phyloP scores from a whole-genome alignment of 495 filamentous ascomycete genomes.

The Neurospora pannonica region DNA sequence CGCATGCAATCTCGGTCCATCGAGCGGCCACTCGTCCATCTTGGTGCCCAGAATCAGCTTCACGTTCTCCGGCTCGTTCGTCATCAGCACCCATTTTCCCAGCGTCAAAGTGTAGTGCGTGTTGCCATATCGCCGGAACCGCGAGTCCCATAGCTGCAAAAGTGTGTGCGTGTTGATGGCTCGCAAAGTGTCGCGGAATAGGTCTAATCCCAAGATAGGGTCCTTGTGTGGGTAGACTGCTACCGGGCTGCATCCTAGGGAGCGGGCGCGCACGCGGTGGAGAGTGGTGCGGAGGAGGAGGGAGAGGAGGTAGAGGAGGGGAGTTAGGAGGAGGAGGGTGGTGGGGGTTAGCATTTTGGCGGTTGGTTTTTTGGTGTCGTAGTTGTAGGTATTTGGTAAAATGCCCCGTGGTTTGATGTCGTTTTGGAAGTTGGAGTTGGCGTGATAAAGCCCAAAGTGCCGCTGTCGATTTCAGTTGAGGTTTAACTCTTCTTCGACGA shows the following conservation, averaged over 20 bases:
- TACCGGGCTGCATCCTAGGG: slow-evolving; percentile 10
- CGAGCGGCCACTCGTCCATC: slow-evolving; percentile 50
- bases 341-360: background rate
- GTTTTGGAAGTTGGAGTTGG: background rate
- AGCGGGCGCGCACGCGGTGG: slow-evolving; percentile 1
- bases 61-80: slow-evolving; percentile 65
- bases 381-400: background rate
- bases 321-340: background rate
- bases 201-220: slow-evolving; percentile 34
- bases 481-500: background rate
- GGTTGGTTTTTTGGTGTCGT: background rate
- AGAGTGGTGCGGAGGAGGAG: slow-evolving; percentile 1
- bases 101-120: slow-evolving; percentile 25
- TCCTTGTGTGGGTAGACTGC: slow-evolving; percentile 30
- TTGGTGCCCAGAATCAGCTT: slow-evolving; percentile 58
- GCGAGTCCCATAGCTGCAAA: slow-evolving; percentile 10
- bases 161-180: slow-evolving; percentile 20
- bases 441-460: background rate
- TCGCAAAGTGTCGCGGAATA: slow-evolving; percentile 18
- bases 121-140: slow-evolving; percentile 16
- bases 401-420: background rate
- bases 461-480: background rate
- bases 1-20: slow-evolving; percentile 18
- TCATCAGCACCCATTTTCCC: slow-evolving; percentile 32
- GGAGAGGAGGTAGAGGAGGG: slow-evolving; percentile 3